These are phyloP conservation scores for Backusella macrospora DNA, from an alignment of 192 early-diverging fungal species.

Conservation along the genomic window DNA sequence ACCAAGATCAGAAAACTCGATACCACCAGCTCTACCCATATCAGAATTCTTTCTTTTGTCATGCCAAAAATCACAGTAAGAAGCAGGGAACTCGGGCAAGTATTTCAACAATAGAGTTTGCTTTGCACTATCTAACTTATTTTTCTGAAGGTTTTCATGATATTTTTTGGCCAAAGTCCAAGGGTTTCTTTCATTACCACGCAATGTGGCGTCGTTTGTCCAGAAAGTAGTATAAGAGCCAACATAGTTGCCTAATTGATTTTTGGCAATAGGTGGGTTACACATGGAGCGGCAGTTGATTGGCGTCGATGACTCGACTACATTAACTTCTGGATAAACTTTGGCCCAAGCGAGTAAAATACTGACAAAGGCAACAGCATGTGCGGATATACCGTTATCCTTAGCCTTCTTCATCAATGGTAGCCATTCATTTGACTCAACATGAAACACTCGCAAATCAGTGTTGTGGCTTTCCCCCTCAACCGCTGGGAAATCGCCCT, in stretches of 20 bases:
- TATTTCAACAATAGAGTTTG: conserved; percentile 8
- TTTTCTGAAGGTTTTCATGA: conserved; percentile 20
- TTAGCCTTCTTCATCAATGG: conserved; percentile 11
- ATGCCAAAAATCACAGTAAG: conserved; percentile 23
- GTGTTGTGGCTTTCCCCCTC: conserved; percentile 18
- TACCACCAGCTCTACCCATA: conserved; percentile 34
- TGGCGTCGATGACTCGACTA: conserved; percentile 16
- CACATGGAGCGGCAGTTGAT: conserved; percentile 33
- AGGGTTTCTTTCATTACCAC: neutral
- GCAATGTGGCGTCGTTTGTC: neutral
- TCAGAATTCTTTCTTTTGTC: conserved; percentile 20
- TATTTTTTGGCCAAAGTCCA: conserved; percentile 30
- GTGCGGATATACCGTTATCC: conserved; percentile 13
- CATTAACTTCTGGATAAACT: neutral
- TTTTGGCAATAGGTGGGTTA: conserved; percentile 9
- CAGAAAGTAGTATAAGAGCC: conserved; percentile 21
- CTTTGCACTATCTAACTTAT: conserved; percentile 1
- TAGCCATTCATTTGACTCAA: neutral
- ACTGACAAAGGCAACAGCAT: neutral
- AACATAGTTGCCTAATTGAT: conserved; percentile 36
- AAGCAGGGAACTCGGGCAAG: conserved; percentile 24
- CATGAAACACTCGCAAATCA: neutral
- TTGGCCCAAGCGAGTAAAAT: conserved; percentile 21
- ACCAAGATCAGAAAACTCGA: conserved; percentile 42
- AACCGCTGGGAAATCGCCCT: conserved; percentile 24